phyloP scores from a whole-genome alignment of 257 asterid species.

The Gentiana macrophylla region DNA sequence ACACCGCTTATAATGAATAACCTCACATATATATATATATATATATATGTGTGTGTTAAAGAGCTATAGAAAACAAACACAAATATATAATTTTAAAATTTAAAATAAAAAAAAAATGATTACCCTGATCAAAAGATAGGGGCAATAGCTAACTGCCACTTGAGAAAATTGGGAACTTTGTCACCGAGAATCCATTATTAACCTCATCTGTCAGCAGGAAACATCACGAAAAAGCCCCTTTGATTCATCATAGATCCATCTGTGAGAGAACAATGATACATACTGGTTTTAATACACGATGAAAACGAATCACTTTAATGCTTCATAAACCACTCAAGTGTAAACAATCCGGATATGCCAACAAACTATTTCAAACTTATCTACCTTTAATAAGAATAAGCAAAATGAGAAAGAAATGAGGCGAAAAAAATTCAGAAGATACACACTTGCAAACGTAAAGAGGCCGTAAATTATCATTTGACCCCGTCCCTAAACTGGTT shows the following conservation, averaged over 20 bases:
- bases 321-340: too few relatives aligned
- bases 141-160: slow-evolving; percentile 8
- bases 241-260: slow-evolving; percentile 93
- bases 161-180: slow-evolving; percentile 4
- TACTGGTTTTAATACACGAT: too few relatives aligned
- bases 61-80: too few relatives aligned
- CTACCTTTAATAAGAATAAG: too few relatives aligned
- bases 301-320: too few relatives aligned
- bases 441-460: slow-evolving; percentile 86
- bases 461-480: slow-evolving; percentile 39
- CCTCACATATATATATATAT: too few relatives aligned
- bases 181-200: slow-evolving; percentile 5
- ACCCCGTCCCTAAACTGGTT: slow-evolving; percentile 30
- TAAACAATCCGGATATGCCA: too few relatives aligned
- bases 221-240: slow-evolving; percentile 82
- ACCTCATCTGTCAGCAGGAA: slow-evolving; percentile 21
- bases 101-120: not conserved
- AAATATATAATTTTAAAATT: too few relatives aligned
- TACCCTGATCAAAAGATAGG: slow-evolving; percentile 10
- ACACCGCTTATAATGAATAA: too few relatives aligned
- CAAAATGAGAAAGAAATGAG: not conserved
- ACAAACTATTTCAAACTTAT: too few relatives aligned
- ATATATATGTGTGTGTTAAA: too few relatives aligned
- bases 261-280: slow-evolving; percentile 31
- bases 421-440: slow-evolving; percentile 8